phyloP scores from a whole-genome alignment of 1,284 basidiomycete species.

The Coriolopsis trogii region DNA sequence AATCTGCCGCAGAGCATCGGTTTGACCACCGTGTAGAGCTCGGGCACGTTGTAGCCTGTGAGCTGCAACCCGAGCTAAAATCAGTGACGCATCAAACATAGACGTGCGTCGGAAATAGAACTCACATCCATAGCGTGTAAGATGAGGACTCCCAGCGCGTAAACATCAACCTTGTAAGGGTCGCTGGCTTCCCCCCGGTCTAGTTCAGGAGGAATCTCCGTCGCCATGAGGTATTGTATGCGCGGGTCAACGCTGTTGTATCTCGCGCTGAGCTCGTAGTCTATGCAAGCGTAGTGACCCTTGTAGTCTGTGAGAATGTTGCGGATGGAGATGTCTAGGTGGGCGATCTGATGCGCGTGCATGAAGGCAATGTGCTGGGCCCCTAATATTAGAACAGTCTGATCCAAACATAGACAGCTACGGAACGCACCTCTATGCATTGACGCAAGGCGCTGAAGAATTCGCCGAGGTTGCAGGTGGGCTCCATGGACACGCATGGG shows the following conservation, averaged over 20 bases:
- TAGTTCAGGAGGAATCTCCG: conserved; percentile 72
- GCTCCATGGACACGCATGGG: conserved; percentile 54
- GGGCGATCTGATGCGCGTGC: conserved; percentile 65
- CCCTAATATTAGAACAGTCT: conserved; percentile 1
- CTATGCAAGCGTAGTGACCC: conserved; percentile 70
- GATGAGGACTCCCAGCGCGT: conserved; percentile 66
- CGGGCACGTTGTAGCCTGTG: conserved; percentile 56
- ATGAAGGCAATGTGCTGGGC: conserved; percentile 67
- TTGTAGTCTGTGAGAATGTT: conserved; percentile 68
- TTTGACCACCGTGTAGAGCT: conserved; percentile 53
- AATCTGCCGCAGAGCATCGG: conserved; percentile 59
- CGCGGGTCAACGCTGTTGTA: conserved; percentile 46
- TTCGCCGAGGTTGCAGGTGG: conserved; percentile 51
- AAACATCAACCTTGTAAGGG: conserved; percentile 73
- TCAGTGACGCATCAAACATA: background rate
- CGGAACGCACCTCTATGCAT: conserved; percentile 57
- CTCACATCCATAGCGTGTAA: conserved; percentile 64
- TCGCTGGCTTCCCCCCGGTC: conserved; percentile 52
- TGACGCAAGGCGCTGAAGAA: conserved; percentile 64
- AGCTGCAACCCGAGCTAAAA: too few relatives aligned
- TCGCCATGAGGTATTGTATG: conserved; percentile 50
- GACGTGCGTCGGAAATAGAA: background rate
- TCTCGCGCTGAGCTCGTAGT: conserved; percentile 67
- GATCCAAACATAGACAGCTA: conserved; percentile 5
- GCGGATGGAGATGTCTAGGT: conserved; percentile 70